phyloP scores from a whole-genome alignment of 1,139 yeast genomes.

The Debaryomyces fabryi region DNA sequence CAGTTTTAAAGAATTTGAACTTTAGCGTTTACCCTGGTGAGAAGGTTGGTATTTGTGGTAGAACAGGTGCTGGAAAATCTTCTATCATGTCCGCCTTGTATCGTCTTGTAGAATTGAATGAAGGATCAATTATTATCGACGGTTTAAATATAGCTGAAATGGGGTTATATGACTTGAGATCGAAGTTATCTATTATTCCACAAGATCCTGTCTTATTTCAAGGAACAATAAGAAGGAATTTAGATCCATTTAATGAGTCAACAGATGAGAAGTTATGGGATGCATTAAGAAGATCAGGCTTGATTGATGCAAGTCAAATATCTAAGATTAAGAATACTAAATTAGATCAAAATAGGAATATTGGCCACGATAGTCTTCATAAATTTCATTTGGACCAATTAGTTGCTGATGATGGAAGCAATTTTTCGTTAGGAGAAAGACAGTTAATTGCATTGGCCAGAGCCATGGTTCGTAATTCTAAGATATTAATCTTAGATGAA shows the following conservation, averaged over 20 bases:
- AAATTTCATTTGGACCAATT: conserved; percentile 53
- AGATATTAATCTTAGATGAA: conserved; percentile 56
- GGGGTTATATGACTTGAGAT: conserved; percentile 36
- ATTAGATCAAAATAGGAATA: conserved; percentile 16
- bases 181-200: conserved; percentile 44
- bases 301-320: conserved; percentile 33
- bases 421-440: conserved; percentile 58
- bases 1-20: conserved; percentile 80
- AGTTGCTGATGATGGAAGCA: conserved; percentile 59
- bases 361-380: conserved; percentile 31
- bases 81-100: conserved; percentile 93
- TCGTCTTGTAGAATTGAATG: conserved; percentile 84
- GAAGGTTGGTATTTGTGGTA: conserved; percentile 93
- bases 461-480: conserved; percentile 52
- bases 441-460: conserved; percentile 57
- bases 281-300: conserved; percentile 48
- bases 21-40: conserved; percentile 75
- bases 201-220: conserved; percentile 49
- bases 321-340: conserved; percentile 22
- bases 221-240: conserved; percentile 43
- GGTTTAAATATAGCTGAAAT: conserved; percentile 72
- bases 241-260: conserved; percentile 44
- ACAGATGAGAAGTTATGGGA: conserved; percentile 47
- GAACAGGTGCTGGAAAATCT: conserved; percentile 98
- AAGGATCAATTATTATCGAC: conserved; percentile 79